A percentile compares a stretch with the other conserved stretches of the same genome.
Conservation (phyloP, 495 filamentous ascomycete species). For the Pseudoneurospora amorphoporcata region DNA sequence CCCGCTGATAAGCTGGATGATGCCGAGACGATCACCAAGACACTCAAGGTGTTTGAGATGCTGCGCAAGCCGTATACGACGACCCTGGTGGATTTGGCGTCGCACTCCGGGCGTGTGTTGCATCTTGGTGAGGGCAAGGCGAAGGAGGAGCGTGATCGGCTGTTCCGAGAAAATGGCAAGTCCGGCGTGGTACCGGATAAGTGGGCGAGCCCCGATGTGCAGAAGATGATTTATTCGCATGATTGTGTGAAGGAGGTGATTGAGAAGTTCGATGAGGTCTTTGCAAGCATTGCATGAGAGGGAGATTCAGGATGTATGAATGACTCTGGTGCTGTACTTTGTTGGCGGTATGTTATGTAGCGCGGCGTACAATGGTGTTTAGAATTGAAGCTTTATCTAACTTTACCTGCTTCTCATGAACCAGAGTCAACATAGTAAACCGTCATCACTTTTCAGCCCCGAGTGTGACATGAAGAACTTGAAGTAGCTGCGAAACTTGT, state of each 20-base stretch:
- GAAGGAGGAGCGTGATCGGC: constrained; percentile 64
- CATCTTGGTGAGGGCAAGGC: constrained; percentile 67
- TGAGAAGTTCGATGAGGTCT: constrained; percentile 52
- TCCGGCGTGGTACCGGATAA: constrained; percentile 56
- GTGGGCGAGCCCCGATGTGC: constrained; percentile 68
- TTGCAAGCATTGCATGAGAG: constrained; percentile 22
- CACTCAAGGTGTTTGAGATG: constrained; percentile 60
- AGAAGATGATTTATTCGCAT: constrained; percentile 64
- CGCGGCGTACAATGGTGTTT: background rate
- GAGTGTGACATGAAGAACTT: background rate
- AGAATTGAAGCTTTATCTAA: background rate
- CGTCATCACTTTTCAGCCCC: background rate
- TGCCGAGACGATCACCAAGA: constrained; percentile 49
- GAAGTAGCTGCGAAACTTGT: background rate
- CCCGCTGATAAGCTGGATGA: constrained; percentile 33
- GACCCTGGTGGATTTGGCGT: constrained; percentile 60
- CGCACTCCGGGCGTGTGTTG: constrained; percentile 52
- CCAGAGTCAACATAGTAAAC: background rate
- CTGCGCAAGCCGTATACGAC: constrained; percentile 62
- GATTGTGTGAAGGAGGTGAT: constrained; percentile 53
- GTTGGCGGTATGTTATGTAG: background rate
- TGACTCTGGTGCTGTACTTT: background rate
- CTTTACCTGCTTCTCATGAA: background rate
- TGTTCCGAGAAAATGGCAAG: constrained; percentile 53
- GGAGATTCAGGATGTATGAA: background rate